phyloP scores from a whole-genome alignment of 208 protist species.

The Leishmania martiniquensis region DNA sequence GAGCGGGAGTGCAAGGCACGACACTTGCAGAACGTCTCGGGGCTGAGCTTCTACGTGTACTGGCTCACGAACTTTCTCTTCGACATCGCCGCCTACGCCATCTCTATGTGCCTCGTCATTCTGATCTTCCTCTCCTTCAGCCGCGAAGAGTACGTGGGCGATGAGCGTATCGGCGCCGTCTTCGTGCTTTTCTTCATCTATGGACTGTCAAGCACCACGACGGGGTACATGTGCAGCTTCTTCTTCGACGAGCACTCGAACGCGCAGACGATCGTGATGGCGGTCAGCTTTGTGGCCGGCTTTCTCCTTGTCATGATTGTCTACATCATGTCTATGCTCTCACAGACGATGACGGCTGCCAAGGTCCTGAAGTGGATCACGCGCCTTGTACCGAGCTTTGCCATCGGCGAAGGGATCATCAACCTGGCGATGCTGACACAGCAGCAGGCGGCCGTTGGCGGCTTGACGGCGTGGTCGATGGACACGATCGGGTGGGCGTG shows the following conservation, averaged over 20 bases:
- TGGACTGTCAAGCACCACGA: conserved; percentile 38
- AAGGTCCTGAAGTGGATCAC: conserved; percentile 40
- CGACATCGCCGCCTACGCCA: conserved; percentile 47
- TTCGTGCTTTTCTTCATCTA: conserved; percentile 49
- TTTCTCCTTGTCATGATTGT: conserved; percentile 60
- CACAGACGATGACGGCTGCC: conserved; percentile 27
- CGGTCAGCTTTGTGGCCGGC: conserved; percentile 60
- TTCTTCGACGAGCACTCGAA: conserved; percentile 60
- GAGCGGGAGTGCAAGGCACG: conserved; percentile 75
- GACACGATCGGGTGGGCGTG: conserved; percentile 29
- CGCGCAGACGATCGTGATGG: conserved; percentile 57
- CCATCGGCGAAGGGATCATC: conserved; percentile 65
- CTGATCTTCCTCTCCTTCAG: conserved; percentile 49
- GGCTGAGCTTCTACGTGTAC: conserved; percentile 67
- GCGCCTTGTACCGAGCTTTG: conserved; percentile 55
- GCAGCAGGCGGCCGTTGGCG: conserved; percentile 24
- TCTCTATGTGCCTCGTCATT: conserved; percentile 46
- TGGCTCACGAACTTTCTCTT: conserved; percentile 70
- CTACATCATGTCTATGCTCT: conserved; percentile 42
- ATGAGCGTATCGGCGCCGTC: conserved; percentile 26
- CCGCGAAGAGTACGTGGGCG: conserved; percentile 45
- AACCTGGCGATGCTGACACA: conserved; percentile 42
- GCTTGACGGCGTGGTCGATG: conserved; percentile 29
- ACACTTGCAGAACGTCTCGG: conserved; percentile 83
- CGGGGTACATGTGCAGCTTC: conserved; percentile 58